These are phyloP conservation scores for Sarocladium strictum DNA, from an alignment of 2,329 filamentous ascomycete genomes.

Conservation along the genomic window DNA sequence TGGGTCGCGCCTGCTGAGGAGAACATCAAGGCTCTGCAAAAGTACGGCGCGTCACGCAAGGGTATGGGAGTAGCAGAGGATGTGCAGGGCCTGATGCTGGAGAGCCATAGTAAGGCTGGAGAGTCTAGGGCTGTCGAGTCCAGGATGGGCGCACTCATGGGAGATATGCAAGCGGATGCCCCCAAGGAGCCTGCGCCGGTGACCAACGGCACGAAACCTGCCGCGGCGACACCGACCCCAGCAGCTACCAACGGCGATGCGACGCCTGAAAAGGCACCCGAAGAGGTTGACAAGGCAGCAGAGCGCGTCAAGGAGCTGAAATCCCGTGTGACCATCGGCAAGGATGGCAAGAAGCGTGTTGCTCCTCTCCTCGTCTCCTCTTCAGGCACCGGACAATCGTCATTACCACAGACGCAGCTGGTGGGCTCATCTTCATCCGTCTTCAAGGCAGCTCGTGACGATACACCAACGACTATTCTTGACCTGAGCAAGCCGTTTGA, in stretches of 20 bases:
- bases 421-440: conserved; percentile 65
- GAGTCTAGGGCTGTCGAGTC: conserved; percentile 88
- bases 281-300: conserved; percentile 49
- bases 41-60: conserved; percentile 83
- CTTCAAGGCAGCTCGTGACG: conserved; percentile 53
- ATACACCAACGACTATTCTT: conserved; percentile 73
- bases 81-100: conserved; percentile 77
- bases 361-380: conserved; percentile 87
- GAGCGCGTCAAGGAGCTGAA: conserved; percentile 62
- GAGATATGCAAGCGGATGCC: conserved; percentile 57
- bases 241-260: conserved; percentile 33
- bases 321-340: conserved; percentile 87
- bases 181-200: conserved; percentile 42
- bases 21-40: conserved; percentile 87
- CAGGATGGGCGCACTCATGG: conserved; percentile 98
- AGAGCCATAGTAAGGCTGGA: conserved; percentile 86
- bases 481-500: conserved; percentile 94
- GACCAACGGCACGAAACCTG: conserved; percentile 46
- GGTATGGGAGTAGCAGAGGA: conserved; percentile 90
- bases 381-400: conserved; percentile 79
- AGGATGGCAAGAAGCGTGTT: conserved; percentile 95
- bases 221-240: conserved; percentile 27
- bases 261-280: conserved; percentile 32
- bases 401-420: conserved; percentile 80
- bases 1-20: conserved; percentile 82